phyloP scores from a whole-genome alignment of 768 basidiomycete species.

The Vararia minispora region DNA sequence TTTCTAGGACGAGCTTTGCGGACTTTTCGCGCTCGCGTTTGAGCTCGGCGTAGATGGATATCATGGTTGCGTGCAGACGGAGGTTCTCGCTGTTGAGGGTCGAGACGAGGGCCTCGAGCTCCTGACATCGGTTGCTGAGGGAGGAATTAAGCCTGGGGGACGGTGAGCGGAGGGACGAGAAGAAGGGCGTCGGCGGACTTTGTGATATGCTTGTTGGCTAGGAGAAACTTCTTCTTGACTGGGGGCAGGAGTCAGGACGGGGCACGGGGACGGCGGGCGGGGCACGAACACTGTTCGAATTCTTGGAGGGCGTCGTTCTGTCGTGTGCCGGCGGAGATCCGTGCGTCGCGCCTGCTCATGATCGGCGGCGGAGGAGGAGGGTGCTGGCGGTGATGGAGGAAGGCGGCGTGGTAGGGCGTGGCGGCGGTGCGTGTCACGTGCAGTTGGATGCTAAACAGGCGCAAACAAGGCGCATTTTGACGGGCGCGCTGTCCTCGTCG shows the following conservation, averaged over 20 bases:
- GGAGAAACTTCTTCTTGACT: conserved; percentile 91
- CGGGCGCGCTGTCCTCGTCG: too few relatives aligned
- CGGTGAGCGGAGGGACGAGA: conserved; percentile 5
- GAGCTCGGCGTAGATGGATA: conserved; percentile 62
- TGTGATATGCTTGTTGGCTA: conserved; percentile 86
- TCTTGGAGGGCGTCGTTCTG: conserved; percentile 77
- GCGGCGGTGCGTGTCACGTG: too few relatives aligned
- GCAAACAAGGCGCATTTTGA: too few relatives aligned
- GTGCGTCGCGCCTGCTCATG: conserved; percentile 29
- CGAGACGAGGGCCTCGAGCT: conserved; percentile 74
- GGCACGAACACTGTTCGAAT: conserved; percentile 70
- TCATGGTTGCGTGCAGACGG: conserved; percentile 69
- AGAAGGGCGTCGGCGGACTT: conserved; percentile 37
- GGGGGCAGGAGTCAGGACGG: conserved; percentile 13
- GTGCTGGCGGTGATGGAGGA: too few relatives aligned
- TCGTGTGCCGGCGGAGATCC: conserved; percentile 43
- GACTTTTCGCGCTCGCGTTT: conserved; percentile 76
- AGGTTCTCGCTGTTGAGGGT: conserved; percentile 78
- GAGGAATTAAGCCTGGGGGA: conserved; percentile 67
- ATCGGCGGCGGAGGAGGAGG: conserved; percentile 13
- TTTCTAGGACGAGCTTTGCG: conserved; percentile 55
- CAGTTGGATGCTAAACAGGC: too few relatives aligned
- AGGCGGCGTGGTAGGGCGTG: too few relatives aligned
- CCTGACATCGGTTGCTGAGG: conserved; percentile 73
- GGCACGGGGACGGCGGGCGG: conserved; percentile 16